Base-by-base conservation (phyloP, 2,329 filamentous ascomycete species). In the Aspergillus udagawae region DNA sequence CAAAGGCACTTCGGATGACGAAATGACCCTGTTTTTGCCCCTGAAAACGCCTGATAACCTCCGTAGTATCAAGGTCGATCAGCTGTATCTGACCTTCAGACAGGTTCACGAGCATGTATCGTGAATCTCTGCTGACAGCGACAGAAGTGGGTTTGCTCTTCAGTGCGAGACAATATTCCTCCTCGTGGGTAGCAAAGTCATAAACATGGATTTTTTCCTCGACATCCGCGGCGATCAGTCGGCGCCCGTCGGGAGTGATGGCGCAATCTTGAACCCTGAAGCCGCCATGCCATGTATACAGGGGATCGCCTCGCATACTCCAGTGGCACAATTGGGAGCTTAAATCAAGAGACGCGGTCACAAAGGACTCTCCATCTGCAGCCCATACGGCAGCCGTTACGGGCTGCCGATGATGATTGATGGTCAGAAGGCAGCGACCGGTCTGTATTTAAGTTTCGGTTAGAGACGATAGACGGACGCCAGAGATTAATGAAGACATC, bases 381-480 rank as follows among this genome's bases (percentile, higher is more conserved):
- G 89, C 83, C 93, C 94, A 99, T n/a, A 90, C 89, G 58, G 92
- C 95, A 56, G 89, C 87, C 49, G 90, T 96, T 41, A 96, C 90
- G 0, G 92, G 90, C 66, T 96, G 88, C n/a, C 83, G 82, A 66
- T 94, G 92, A 50, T 86, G 83, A 52, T 85, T 82, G 17, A 93
- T 81, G 8, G 80, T 84, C 55, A 84, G 81, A 44, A 91, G 77
- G 48, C 86, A 78, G 42, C 78, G 76, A 0, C 90, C 90, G 5
- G 82, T 84, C 85, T 91, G 63, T 44, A 60, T 3, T 32, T 9
- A 50, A 47, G 27, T 59, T 23, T 67, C 51, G 65, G 58, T 51
- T 57, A 25, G 21, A 23, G 27, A 17, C 28, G 6, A 25, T n/a
- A 7, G 8, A 1, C 8, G 20, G 20, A 20, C 17, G 12, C 42